Evolutionary conservation across 148 eudicot species (phyloP).

Genomic region (Amaranthus hypochondriacus): DNA sequence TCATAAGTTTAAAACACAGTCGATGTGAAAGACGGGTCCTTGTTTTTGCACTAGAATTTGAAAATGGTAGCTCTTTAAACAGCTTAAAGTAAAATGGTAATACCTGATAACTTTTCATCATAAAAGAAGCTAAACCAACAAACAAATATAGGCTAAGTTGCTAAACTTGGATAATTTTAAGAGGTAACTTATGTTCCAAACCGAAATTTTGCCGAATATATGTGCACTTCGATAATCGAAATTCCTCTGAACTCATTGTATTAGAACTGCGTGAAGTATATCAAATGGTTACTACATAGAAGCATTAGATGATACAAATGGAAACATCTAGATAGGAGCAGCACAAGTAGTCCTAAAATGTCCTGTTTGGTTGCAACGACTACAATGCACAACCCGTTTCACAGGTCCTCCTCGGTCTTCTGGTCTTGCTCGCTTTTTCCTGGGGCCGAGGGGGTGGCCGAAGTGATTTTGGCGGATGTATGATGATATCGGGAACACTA

Average conservation of each 20-base stretch:
- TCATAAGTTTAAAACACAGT: too few relatives aligned
- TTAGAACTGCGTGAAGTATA: neutral
- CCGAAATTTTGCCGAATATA: neutral
- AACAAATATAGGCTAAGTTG: neutral
- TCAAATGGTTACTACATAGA: neutral
- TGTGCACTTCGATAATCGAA: neutral
- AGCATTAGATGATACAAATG: neutral
- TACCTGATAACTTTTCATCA: too few relatives aligned
- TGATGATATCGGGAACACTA: conserved; percentile 16
- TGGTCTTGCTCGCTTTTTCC: conserved; percentile 43
- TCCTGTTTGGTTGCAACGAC: conserved; percentile 77
- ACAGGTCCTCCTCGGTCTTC: conserved; percentile 36
- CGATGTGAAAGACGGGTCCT: too few relatives aligned
- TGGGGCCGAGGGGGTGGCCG: conserved; percentile 40
- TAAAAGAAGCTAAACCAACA: too few relatives aligned
- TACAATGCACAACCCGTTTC: conserved; percentile 68
- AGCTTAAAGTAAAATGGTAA: too few relatives aligned
- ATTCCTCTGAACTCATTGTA: neutral
- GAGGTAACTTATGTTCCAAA: neutral
- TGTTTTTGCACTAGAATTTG: too few relatives aligned
- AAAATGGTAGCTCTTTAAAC: too few relatives aligned
- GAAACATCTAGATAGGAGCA: conserved; percentile 42
- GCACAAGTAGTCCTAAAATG: conserved; percentile 80
- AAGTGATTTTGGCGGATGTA: conserved; percentile 57
- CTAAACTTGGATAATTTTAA: neutral